Evolutionary conservation across 352 stramenopile species (phyloP), one percentile per base, ranked within the genome.

Genomic region (Pythium phragmitis): DNA sequence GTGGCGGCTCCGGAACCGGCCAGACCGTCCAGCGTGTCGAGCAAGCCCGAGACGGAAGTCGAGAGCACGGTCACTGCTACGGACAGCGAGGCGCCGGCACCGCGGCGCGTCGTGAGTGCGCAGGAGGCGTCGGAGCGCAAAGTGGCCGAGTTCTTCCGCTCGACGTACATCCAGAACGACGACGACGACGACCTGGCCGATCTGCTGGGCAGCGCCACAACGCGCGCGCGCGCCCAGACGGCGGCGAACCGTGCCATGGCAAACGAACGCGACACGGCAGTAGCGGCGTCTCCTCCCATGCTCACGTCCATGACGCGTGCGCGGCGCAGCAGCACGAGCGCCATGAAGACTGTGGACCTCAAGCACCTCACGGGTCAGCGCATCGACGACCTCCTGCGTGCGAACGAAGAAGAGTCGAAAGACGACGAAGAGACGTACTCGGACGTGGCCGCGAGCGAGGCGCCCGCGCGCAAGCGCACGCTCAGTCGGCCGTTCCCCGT

Each of bases 71-170:
- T 28, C 26, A 28, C 26, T 28, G 26, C 26, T 2, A 28, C 26
- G 26, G 26, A 28, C 26, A 28, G 72, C 3, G 57, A 60, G 19
- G 52, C 80, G 12, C 69, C 64, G 14, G 64, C 70, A 1, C 72
- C 69, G 2, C 73, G 50, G 3, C 77, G 75, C 11, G 68, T 61
- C 21, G 56, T 82, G 13, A 83, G 73, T 33, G 63, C 76, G n/a
- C 73, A 84, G 42, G 64, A 67, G 23, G 70, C 57, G 13, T 78
- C 77, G 7, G 71, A 77, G 53, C 65, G 52, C 1, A 84, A 83
- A 46, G 77, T 86, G 3, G 73, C 77, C 33, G 75, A 82, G 13
- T 86, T 82, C 21, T 84, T 84, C 58, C 65, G 66, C 14, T 67
- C 66, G n/a, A 80, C 70, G 13, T 75, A 74, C 33, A 23, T 57